phyloP scores from a whole-genome alignment of 2,329 filamentous ascomycete genomes.

The Epichloe gansuensis region DNA sequence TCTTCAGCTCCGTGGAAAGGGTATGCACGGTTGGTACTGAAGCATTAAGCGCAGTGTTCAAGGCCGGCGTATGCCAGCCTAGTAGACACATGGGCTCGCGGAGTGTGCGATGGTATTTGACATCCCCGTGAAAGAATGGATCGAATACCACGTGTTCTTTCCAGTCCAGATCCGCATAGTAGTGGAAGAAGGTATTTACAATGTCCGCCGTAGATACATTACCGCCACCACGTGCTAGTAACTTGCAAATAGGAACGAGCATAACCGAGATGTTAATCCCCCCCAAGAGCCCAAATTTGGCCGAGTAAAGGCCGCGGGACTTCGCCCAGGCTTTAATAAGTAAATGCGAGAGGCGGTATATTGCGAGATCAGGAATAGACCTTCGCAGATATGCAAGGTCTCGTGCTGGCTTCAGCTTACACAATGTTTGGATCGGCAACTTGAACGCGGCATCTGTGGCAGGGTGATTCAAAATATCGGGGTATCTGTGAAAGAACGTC shows the following conservation, averaged over 20 bases:
- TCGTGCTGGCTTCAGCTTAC: conserved; percentile 50
- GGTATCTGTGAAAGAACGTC: conserved; percentile 23
- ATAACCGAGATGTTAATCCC: no score
- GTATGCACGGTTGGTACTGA: no score
- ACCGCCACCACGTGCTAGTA: no score
- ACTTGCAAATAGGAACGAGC: no score
- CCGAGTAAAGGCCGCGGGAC: conserved; percentile 9
- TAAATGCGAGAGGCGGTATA: conserved; percentile 46
- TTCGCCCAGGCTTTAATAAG: conserved; percentile 51
- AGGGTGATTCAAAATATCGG: conserved; percentile 32
- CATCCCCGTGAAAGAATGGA: conserved; percentile 36
- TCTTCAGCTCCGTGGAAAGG: no score
- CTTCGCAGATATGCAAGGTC: conserved; percentile 28
- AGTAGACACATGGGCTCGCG: conserved; percentile 27
- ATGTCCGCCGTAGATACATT: conserved; percentile 29
- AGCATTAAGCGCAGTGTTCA: no score
- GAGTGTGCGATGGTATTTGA: conserved; percentile 39
- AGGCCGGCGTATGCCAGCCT: no score
- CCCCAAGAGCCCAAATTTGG: no score
- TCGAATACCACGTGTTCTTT: conserved; percentile 26
- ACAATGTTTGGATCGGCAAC: conserved; percentile 41
- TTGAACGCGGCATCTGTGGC: conserved; percentile 40
- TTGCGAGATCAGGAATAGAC: conserved; percentile 25
- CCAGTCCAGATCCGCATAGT: conserved; percentile 53
- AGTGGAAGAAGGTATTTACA: conserved; percentile 45